Evolutionary conservation across 371 early-diverging fungal genomes (phyloP).

Genomic region (Apophysomyces trapeziformis): DNA sequence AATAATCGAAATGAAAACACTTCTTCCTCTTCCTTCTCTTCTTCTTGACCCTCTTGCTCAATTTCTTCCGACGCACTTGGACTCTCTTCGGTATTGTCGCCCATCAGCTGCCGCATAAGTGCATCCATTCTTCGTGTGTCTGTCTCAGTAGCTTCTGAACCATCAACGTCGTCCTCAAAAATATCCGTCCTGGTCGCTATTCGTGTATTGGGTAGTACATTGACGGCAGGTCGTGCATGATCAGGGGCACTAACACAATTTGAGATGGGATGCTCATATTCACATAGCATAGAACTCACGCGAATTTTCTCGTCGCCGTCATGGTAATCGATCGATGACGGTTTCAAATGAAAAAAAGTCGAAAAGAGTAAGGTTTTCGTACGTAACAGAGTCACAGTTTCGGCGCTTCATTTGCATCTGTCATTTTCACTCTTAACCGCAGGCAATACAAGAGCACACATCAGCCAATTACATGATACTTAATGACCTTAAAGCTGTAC

Average conservation of each 20-base stretch:
- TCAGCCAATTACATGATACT: too few relatives aligned
- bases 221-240: neutral
- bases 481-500: too few relatives aligned
- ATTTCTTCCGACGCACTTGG: slow-evolving; percentile 11
- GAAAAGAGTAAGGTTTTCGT: neutral
- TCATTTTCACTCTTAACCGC: too few relatives aligned
- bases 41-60: neutral
- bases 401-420: too few relatives aligned
- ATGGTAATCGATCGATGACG: neutral
- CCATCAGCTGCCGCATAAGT: slow-evolving; percentile 31
- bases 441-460: too few relatives aligned
- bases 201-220: neutral
- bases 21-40: slow-evolving; percentile 26
- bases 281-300: neutral
- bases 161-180: slow-evolving; percentile 25
- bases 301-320: neutral
- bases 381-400: neutral
- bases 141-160: slow-evolving; percentile 20
- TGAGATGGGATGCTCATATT: neutral
- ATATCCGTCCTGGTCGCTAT: slow-evolving; percentile 30
- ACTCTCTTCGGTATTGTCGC: slow-evolving; percentile 11
- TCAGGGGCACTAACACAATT: neutral
- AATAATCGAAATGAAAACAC: slow-evolving; percentile 45
- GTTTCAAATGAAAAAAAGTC: too few relatives aligned
- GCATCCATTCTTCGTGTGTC: slow-evolving; percentile 31